Evolutionary conservation across 192 early-diverging fungal species (phyloP).

Genomic region (Coemansia sp.): DNA sequence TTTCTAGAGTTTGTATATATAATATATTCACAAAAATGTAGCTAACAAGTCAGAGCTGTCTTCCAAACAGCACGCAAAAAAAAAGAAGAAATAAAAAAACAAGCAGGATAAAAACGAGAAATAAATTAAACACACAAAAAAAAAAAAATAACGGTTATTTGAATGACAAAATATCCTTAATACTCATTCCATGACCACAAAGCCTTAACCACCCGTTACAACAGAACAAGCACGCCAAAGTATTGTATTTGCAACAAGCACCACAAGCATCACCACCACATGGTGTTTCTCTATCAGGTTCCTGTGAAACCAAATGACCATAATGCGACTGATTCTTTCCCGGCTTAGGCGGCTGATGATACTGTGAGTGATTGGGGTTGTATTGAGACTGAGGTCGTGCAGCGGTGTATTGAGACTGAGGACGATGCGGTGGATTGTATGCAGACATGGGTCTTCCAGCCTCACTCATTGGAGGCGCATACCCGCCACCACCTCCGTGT

Average conservation of each 20-base stretch:
- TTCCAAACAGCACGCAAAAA: no score
- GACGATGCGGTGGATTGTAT: constrained; percentile 7
- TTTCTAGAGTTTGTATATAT: no score
- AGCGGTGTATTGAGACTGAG: constrained; percentile 10
- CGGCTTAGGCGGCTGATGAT: not conserved
- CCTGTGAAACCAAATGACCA: constrained; percentile 43
- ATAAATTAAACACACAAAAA: no score
- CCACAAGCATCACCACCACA: constrained; percentile 44
- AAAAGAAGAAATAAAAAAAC: no score
- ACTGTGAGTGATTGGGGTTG: not conserved
- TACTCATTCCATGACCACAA: constrained; percentile 45
- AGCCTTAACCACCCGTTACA: constrained; percentile 50
- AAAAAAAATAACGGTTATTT: constrained; percentile 12
- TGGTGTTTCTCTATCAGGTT: constrained; percentile 15
- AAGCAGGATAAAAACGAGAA: no score
- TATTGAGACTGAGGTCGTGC: constrained; percentile 6
- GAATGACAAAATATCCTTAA: constrained; percentile 33
- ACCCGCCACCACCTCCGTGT: not conserved
- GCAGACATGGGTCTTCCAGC: constrained; percentile 9
- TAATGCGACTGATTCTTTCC: constrained; percentile 25
- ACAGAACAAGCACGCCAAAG: constrained; percentile 39
- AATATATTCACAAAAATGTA: no score
- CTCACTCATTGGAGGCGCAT: constrained; percentile 11
- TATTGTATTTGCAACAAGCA: constrained; percentile 54
- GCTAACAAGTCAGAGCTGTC: no score